Base-by-base conservation (phyloP, 352 stramenopile species). In the Globisporangium paddicum region DNA sequence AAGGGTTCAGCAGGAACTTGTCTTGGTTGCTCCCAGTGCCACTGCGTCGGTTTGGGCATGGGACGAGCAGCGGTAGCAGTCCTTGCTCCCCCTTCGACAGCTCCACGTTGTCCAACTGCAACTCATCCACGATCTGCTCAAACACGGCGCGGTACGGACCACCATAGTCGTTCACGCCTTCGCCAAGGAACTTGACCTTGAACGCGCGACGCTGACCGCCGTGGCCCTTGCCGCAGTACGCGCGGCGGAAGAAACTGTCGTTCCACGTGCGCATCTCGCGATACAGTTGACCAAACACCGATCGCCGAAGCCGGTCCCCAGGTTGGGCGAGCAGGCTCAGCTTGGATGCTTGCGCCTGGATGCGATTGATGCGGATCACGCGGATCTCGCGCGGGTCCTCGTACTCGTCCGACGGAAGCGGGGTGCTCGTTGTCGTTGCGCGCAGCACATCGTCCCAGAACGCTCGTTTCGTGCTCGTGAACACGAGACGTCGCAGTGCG, bases 161-260 rank as follows among this genome's bases (percentile, higher is more conserved):
- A 55, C 96, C 98, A 58, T 99, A 98, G 75, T 99, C 97, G 69
- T 99, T 98, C 26, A 99, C 97, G 46, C 97, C 96, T 72, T 99
- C 97, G 55, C 96, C 96, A 44, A 99, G 76, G 49, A 99, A 97
- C 64, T 99, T 99, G n/a, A 99, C 96, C 72, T 99, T 99, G 69
- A 99, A 99, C 49, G 96, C 95, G 50, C 97, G 84, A 45, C 97
- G 92, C 72, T 99, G 97, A 6, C 96, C 96, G 30, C 95, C 97
- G 59, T 99, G 96, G 44, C 96, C 96, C 62, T 98, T 98, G 35
- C 96, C 96, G 46, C 98, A 96, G 72, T 99, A 99, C 21, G 94
- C 87, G 41, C 97, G 86, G 10, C 97, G 88, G 58, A 99, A 97
- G 28, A 93, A 96, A 45, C 88, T 95, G 66, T 94, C 82, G 63